Evolutionary conservation across 2,329 filamentous ascomycete species (phyloP).

Genomic region (Aureobasidium lini): DNA sequence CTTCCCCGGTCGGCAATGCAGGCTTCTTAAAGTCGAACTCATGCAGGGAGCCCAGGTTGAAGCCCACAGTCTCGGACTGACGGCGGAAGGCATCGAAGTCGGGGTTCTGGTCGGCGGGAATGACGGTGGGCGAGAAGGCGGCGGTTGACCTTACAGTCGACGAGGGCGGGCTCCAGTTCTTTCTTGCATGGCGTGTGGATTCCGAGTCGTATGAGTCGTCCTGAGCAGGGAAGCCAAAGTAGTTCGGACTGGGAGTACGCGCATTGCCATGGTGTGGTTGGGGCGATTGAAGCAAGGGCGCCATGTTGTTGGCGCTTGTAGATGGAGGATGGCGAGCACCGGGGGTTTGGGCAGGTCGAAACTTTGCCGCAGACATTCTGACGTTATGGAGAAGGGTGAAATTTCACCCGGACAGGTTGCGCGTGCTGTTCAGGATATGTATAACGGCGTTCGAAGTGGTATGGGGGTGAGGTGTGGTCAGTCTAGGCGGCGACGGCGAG

Average conservation of each 20-base stretch:
- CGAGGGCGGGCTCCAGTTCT: slow-evolving; percentile 67
- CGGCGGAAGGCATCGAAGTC: slow-evolving; percentile 75
- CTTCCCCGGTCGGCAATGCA: slow-evolving; percentile 20
- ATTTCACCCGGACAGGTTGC: not conserved
- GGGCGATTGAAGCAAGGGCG: slow-evolving; percentile 23
- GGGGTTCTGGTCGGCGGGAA: slow-evolving; percentile 67
- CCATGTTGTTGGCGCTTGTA: slow-evolving; percentile 22
- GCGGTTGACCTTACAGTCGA: slow-evolving; percentile 65
- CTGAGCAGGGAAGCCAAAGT: slow-evolving; percentile 64
- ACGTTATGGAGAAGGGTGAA: not conserved
- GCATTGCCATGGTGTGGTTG: slow-evolving; percentile 20
- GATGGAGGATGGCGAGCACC: slow-evolving; percentile 11
- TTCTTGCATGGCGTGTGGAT: slow-evolving; percentile 47
- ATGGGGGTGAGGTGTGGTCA: not conserved
- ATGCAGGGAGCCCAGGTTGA: slow-evolving; percentile 34
- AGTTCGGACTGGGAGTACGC: slow-evolving; percentile 62
- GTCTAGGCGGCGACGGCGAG: not conserved
- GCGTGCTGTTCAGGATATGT: not conserved
- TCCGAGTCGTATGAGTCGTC: slow-evolving; percentile 43
- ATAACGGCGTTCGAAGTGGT: not conserved
- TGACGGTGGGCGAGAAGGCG: slow-evolving; percentile 58
- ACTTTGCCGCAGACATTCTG: slow-evolving; percentile 15
- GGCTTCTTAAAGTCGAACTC: slow-evolving; percentile 30
- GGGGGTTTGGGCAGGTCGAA: slow-evolving; percentile 11
- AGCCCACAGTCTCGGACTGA: slow-evolving; percentile 59